Evolutionary conservation across 257 asterid species (phyloP).

Genomic region (Solanum pennellii): DNA sequence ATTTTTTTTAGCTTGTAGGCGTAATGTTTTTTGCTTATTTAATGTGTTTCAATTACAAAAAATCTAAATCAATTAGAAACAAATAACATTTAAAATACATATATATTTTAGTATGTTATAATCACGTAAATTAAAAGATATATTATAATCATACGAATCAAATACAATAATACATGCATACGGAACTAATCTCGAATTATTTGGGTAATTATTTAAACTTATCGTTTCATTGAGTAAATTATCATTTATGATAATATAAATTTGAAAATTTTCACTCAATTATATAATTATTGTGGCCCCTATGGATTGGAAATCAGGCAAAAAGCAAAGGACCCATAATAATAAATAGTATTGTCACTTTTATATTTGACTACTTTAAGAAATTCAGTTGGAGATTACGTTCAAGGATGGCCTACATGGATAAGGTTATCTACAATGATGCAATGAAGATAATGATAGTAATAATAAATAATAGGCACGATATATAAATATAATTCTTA

Average conservation of each 20-base stretch:
- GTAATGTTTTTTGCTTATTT: no score
- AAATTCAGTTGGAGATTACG: neutral
- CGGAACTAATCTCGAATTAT: no score
- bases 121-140: neutral
- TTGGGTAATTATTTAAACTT: no score
- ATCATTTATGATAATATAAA: no score
- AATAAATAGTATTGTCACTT: neutral
- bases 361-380: neutral
- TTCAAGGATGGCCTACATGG: neutral
- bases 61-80: no score
- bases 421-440: neutral
- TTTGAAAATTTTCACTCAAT: no score
- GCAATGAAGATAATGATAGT: no score
- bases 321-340: neutral
- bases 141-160: no score
- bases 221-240: neutral
- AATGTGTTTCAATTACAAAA: no score
- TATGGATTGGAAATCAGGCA: neutral
- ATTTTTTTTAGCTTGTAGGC: no score
- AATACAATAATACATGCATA: neutral
- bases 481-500: no score
- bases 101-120: neutral
- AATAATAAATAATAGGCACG: no score
- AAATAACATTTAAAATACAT: neutral
- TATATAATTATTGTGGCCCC: neutral